Conservation (phyloP, 202 grass and related monocot genomes). For the Schoenoplectus tabernaemontani region DNA sequence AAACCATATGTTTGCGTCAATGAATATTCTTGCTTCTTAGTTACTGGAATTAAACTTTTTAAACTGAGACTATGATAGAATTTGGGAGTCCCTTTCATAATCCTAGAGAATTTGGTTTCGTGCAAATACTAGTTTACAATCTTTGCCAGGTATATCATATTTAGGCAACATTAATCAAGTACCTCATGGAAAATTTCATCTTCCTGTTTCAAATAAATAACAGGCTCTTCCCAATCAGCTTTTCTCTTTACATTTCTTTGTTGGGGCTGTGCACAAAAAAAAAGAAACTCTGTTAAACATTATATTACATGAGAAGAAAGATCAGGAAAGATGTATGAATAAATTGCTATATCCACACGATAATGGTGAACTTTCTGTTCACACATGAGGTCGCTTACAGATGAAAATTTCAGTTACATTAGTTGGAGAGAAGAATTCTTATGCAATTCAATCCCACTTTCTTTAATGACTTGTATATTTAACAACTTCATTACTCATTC, state of each 20-base stretch:
- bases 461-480: neutral
- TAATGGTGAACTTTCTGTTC: neutral
- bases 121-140: neutral
- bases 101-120: neutral
- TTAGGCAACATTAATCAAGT: neutral
- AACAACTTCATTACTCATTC: neutral
- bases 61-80: neutral
- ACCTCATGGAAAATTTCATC: slow-evolving; percentile 91
- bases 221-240: slow-evolving; percentile 34
- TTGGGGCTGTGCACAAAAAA: neutral
- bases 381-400: neutral
- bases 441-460: neutral
- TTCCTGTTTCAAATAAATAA: slow-evolving; percentile 67
- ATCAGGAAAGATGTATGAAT: neutral
- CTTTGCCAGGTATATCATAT: neutral
- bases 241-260: slow-evolving; percentile 38
- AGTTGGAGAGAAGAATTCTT: neutral
- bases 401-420: neutral
- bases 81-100: neutral
- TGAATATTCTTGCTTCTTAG: neutral
- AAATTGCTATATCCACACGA: neutral
- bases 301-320: neutral
- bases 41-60: neutral
- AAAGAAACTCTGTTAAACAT: neutral
- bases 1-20: neutral